phyloP scores from a whole-genome alignment of 208 protist species.

The Trypanosoma caninum region DNA sequence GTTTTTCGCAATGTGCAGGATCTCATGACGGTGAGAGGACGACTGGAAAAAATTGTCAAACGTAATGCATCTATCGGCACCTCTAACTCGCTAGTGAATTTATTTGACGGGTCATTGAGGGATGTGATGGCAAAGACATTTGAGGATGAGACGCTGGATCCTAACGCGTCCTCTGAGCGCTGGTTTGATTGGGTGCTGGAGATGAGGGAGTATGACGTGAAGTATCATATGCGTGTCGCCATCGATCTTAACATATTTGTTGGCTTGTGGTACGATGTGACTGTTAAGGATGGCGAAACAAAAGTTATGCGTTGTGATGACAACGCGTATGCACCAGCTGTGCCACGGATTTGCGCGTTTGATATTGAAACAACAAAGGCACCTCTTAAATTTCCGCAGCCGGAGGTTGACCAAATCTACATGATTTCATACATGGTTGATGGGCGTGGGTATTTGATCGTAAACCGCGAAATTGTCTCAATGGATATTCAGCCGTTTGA shows the following conservation, averaged over 20 bases:
- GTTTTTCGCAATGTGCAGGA: constrained; percentile 93
- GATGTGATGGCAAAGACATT: constrained; percentile 75
- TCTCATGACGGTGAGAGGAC: constrained; percentile 85
- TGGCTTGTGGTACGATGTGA: constrained; percentile 97
- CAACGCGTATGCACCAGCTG: constrained; percentile 85
- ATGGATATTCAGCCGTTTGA: constrained; percentile 99
- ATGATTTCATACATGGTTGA: constrained; percentile 99
- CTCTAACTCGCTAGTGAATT: constrained; percentile 32
- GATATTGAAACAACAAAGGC: constrained; percentile 99
- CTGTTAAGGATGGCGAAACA: constrained; percentile 62
- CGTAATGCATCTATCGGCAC: constrained; percentile 55
- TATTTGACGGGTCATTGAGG: constrained; percentile 59
- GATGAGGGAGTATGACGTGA: constrained; percentile 99
- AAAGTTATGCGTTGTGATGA: constrained; percentile 77
- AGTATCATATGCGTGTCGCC: constrained; percentile 97
- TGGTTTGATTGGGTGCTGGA: constrained; percentile 95
- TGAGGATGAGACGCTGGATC: constrained; percentile 42
- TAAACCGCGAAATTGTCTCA: constrained; percentile 97
- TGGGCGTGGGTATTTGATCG: constrained; percentile 97
- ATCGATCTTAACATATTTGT: constrained; percentile 96
- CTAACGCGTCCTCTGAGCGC: constrained; percentile 27
- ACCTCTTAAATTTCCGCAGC: constrained; percentile 99
- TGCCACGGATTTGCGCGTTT: constrained; percentile 93
- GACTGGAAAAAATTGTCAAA: constrained; percentile 81
- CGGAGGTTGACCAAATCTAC: constrained; percentile 97